These are phyloP conservation scores for Cyclanthera cordifolia DNA, from an alignment of 306 rosid species.

Conservation along the genomic window DNA sequence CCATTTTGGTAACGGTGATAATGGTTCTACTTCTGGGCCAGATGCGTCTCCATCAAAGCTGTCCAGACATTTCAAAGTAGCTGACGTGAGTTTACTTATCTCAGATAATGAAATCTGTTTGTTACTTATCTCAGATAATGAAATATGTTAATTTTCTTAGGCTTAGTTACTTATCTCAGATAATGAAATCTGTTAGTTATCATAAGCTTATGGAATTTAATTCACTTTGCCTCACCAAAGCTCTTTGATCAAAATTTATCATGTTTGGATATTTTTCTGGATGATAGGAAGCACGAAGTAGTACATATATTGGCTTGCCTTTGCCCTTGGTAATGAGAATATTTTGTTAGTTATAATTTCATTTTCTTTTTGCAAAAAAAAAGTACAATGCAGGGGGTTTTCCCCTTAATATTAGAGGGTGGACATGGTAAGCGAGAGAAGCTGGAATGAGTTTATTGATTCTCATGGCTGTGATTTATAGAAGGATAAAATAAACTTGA, in stretches of 20 bases:
- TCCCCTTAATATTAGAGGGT: too few species aligned
- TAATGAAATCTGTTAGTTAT: not conserved
- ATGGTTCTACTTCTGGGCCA: conserved; percentile 44
- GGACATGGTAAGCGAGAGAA: not conserved
- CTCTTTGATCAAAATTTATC: not conserved
- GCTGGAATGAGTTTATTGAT: not conserved
- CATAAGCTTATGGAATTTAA: not conserved
- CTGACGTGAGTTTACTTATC: conserved; percentile 43
- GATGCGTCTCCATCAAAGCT: conserved; percentile 47
- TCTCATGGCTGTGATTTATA: not conserved
- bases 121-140: too few species aligned
- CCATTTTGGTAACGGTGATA: conserved; percentile 30
- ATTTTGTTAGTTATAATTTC: not conserved
- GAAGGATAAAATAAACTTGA: not conserved
- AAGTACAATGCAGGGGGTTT: not conserved
- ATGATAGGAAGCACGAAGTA: not conserved
- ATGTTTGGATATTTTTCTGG: not conserved
- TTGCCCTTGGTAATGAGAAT: not conserved
- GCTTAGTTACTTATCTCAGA: conserved; percentile 1
- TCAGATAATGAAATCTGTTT: not conserved
- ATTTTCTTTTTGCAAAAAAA: not conserved
- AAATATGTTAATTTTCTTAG: too few species aligned
- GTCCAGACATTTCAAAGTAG: conserved; percentile 36
- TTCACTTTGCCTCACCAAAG: not conserved
- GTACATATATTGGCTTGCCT: not conserved